phyloP scores from a whole-genome alignment of 345 rosid species.

The Adansonia digitata region DNA sequence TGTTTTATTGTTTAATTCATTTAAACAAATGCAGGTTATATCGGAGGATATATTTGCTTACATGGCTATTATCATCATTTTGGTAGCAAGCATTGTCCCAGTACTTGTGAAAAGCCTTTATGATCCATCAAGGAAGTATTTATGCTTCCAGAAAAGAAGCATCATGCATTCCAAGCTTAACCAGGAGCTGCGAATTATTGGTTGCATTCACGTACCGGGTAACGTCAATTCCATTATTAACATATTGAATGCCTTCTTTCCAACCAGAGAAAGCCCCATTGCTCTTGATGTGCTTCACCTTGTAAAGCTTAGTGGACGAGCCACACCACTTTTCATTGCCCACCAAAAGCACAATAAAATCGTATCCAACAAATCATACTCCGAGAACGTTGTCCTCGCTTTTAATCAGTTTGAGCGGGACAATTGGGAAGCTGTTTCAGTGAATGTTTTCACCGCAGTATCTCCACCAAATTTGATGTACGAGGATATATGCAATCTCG shows the following conservation, averaged over 20 bases:
- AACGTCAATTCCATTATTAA: slow-evolving; percentile 24
- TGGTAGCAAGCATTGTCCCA: slow-evolving; percentile 3
- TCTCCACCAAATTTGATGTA: too few species aligned
- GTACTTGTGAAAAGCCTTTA: slow-evolving; percentile 8
- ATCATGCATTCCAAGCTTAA: slow-evolving; percentile 15
- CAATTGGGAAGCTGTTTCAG: background rate
- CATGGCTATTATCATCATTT: background rate
- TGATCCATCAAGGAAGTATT: slow-evolving; percentile 24
- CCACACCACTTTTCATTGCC: slow-evolving; percentile 29
- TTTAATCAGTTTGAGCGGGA: slow-evolving; percentile 23
- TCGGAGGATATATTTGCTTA: background rate
- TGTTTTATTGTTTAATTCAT: background rate
- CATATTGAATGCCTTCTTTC: slow-evolving; percentile 7
- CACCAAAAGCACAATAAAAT: slow-evolving; percentile 14
- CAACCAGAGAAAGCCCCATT: slow-evolving; percentile 7
- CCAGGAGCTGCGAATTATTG: slow-evolving; percentile 24
- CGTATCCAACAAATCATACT: slow-evolving; percentile 1
- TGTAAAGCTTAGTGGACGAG: slow-evolving; percentile 21
- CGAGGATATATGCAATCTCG: too few species aligned
- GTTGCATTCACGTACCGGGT: slow-evolving; percentile 39
- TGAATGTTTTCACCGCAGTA: slow-evolving; percentile 29
- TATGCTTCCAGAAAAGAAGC: slow-evolving; percentile 31
- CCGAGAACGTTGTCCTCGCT: slow-evolving; percentile 15
- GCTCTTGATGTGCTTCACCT: slow-evolving; percentile 29
- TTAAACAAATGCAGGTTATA: slow-evolving; percentile 5